Base-by-base conservation (phyloP, 2,329 filamentous ascomycete genomes). In the Pezicula neosporulosa region DNA sequence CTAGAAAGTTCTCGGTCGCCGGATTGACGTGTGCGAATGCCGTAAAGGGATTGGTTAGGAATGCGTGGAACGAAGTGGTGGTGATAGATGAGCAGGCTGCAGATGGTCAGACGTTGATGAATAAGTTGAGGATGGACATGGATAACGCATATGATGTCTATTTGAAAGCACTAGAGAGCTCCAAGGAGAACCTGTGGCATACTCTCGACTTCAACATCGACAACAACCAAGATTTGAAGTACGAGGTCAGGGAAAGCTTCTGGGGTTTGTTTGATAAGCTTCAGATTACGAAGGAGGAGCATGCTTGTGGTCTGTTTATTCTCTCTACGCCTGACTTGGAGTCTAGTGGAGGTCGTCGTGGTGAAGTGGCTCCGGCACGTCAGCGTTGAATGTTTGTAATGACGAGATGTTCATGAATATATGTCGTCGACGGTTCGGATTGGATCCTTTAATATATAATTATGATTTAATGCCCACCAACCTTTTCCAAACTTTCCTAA, bases 141-240 rank as follows among this genome's bases (percentile, higher is more conserved):
- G 42, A 44, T n/a, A 27, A 44, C 9, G 42, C 27, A 6, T 28
- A 44, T 18, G n/a, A 44, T 18, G 8, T 28, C 5, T 44, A 44
- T 27, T 21, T 44, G 21, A 44, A 44, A 21, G 27, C 42, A n/a
- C 12, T 44, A 1, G 42, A 44, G 8, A 6, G 10, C 12, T 44
- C 42, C 19, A 44, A 44, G 42, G 42, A 44, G 42, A 44, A 44
- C 18, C 24, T 44, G 12, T 44, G 42, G 42, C 42, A 44, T 27
- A 44, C 42, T 9, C 42, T 44, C 13, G 42, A 44, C 16, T 44
- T 44, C 42, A 44, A 44, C 18, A 28, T 44, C 8, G 42, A 44
- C 5, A 21, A 16, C 21, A 28, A 21, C 21, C 21, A 13, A 12
- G 27, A 44, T 16, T 27, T 44, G 42, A 24, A 27, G 27, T n/a